Conservation (phyloP, 176 grass and related monocot species). For the Musa troglodytarum region DNA sequence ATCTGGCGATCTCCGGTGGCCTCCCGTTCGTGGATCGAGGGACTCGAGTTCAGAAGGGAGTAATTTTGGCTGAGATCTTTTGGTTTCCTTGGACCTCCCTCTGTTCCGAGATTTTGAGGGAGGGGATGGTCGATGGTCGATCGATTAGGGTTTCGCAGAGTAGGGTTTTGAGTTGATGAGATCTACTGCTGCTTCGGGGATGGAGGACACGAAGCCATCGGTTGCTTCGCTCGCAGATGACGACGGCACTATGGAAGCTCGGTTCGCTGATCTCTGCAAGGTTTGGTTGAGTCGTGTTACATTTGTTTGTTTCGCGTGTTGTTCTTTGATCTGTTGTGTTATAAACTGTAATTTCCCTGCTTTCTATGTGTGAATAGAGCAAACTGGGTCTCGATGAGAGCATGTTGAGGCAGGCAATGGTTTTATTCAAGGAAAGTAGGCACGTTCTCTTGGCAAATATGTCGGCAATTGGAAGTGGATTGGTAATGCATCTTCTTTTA, state of each 20-base stretch:
- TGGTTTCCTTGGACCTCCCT: not conserved
- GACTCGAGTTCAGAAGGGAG: not conserved
- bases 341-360: constrained; percentile 5
- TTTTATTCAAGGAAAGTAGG: constrained; percentile 62
- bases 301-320: not conserved
- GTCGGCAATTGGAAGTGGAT: constrained; percentile 67
- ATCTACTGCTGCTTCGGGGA: not conserved
- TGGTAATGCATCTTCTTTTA: constrained; percentile 34
- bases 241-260: constrained; percentile 21
- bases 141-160: constrained; percentile 5
- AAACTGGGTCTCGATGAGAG: constrained; percentile 64
- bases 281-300: constrained; percentile 6
- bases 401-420: constrained; percentile 51
- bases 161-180: not conserved
- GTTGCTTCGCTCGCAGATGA: constrained; percentile 17
- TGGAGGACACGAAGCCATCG: constrained; percentile 25
- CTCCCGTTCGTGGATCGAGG: not conserved
- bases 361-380: constrained; percentile 12
- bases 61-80: not conserved
- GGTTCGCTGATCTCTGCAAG: constrained; percentile 21
- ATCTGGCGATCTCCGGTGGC: not conserved
- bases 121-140: constrained; percentile 12
- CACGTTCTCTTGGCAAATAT: constrained; percentile 50
- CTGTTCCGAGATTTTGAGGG: not conserved
- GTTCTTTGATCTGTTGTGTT: not conserved